Conservation (phyloP, 306 rosid genomes). For the Prunus mongolica region DNA sequence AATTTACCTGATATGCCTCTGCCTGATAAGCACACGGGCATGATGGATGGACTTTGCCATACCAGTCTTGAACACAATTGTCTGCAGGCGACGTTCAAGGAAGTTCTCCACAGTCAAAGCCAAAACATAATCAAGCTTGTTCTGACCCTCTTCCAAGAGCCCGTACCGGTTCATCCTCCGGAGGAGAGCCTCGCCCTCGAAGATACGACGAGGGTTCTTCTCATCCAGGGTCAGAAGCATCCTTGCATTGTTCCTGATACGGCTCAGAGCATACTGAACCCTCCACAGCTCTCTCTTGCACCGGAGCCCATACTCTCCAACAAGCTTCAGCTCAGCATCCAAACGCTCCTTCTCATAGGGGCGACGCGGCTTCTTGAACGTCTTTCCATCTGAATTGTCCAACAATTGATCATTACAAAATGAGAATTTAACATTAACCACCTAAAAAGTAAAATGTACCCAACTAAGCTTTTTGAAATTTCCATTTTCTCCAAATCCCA, state of each 20-base stretch:
- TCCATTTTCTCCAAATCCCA: background rate
- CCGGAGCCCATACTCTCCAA: constrained; percentile 21
- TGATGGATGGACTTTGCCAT: constrained; percentile 15
- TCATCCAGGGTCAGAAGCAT: constrained; percentile 13
- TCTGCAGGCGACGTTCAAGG: constrained; percentile 16
- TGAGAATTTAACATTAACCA: background rate
- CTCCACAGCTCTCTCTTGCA: constrained; percentile 23
- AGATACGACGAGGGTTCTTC: constrained; percentile 15
- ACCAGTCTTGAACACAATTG: constrained; percentile 10
- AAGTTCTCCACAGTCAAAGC: constrained; percentile 23
- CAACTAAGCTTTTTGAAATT: background rate
- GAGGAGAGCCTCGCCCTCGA: constrained; percentile 14
- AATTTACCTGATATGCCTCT: constrained; percentile 10
- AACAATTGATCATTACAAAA: background rate
- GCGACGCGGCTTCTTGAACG: constrained; percentile 74
- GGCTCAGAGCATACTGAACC: constrained; percentile 15
- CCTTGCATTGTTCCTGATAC: constrained; percentile 19
- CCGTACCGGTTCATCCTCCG: constrained; percentile 15
- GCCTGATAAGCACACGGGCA: constrained; percentile 20
- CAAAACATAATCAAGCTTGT: constrained; percentile 22
- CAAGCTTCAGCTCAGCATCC: constrained; percentile 28
- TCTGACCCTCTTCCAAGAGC: constrained; percentile 13
- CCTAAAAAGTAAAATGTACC: background rate
- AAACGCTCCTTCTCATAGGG: constrained; percentile 71
- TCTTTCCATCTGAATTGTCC: constrained; percentile 48